Conservation (phyloP, 164 flowering plant species). For the Vitis riparia region DNA sequence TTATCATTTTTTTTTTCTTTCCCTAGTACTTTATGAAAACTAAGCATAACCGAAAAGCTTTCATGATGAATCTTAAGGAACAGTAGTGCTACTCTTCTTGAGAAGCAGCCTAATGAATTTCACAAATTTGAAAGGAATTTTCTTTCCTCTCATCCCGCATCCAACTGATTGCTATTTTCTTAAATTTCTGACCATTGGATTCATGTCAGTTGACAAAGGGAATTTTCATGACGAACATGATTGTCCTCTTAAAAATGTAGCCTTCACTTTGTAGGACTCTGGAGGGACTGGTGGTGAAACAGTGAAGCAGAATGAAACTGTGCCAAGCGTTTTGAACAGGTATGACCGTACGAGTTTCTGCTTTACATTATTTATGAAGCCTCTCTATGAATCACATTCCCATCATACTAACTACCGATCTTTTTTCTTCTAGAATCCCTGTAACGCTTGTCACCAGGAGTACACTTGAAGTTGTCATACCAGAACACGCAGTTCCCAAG, state of each 20-base stretch:
- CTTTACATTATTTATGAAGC: not conserved
- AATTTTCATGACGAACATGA: no score
- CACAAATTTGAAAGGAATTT: no score
- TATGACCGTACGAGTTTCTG: conserved; percentile 13
- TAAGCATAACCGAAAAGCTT: no score
- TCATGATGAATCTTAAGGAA: no score
- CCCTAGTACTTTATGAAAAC: no score
- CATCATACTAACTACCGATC: not conserved
- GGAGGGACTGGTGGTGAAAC: conserved; percentile 40
- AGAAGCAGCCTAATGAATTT: no score
- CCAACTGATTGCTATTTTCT: no score
- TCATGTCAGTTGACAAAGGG: no score
- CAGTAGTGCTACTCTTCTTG: no score
- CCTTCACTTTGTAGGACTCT: conserved; percentile 49
- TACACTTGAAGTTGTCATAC: conserved; percentile 84
- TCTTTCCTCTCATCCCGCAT: no score
- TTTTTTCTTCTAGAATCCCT: conserved; percentile 39
- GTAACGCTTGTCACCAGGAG: conserved; percentile 85
- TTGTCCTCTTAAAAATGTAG: not conserved
- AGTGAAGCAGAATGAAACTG: conserved; percentile 46
- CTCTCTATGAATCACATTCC: not conserved
- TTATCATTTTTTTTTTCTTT: no score
- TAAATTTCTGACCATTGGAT: no score
- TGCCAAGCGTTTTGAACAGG: conserved; percentile 58
- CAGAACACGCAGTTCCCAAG: conserved; percentile 77